Evolutionary conservation across 2,329 filamentous ascomycete genomes (phyloP), one percentile per base, ranked within the genome.

Genomic region (Fulvia fulva): DNA sequence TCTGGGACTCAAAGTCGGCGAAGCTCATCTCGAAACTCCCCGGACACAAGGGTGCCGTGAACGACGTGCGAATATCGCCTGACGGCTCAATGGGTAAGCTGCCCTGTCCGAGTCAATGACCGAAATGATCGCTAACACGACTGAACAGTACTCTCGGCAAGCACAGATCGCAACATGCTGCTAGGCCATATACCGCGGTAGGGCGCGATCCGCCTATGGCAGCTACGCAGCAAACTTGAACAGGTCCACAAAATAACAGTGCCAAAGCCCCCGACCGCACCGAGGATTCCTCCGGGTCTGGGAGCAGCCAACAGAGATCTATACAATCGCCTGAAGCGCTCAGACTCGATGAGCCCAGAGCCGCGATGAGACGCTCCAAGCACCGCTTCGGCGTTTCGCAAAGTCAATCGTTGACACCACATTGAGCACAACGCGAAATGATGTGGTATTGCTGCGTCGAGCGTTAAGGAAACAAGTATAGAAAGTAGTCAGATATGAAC

Each of bases 1-100:
- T 97, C 9, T 99, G 94, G 94, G 92, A 94, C 52, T 86, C 81
- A 56, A 87, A 90, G 71, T 89, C 84, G n/a, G 92, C 90, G 58
- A 97, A 95, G 78, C 80, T 99, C 67, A 75, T 96, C 63, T 95
- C 97, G 76, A 97, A 97, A 76, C 81, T 99, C 53, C 94, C 94
- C 0, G 94, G 94, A 0, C 94, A 99, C 74, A 94, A 91, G 76
- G 94, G 93, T 32, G 90, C 90, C 0, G 94, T 97, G 53, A 99
- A 97, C 72, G 91, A 93, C 73, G 93, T 93, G 55, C 88, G 95
- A 66, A 95, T 99, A 71, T 88, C 90, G 51, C 91, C 93, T 4
- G 85, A 88, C 60, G 91, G 97, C 67, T 91, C 91, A 21, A 89
- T 97, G 61, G 83, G 92, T 96, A 82, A 86, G 90, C 86, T 41